A percentile compares a stretch with the other conserved stretches of the same genome.
phyloP scores from a whole-genome alignment of 208 protist genomes.

The Leishmania arabica region DNA sequence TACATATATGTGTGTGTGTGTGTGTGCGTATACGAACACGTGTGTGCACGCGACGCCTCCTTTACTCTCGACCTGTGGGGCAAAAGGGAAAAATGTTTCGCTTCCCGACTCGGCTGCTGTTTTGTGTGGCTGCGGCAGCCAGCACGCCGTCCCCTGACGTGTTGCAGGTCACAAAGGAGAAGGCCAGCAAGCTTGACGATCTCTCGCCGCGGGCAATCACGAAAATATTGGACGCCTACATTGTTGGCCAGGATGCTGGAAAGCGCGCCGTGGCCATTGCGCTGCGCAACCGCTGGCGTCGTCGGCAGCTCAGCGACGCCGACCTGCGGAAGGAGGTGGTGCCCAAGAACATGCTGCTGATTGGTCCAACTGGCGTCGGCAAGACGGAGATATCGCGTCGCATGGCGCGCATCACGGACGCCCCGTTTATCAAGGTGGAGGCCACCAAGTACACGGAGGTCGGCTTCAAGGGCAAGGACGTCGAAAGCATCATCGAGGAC shows the following conservation, averaged over 20 bases:
- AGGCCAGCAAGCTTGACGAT: constrained; percentile 68
- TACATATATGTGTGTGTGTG: neutral
- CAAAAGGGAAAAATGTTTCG: constrained; percentile 53
- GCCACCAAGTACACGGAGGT: constrained; percentile 98
- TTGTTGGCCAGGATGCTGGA: constrained; percentile 95
- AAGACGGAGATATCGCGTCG: constrained; percentile 97
- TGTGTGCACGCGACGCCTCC: neutral
- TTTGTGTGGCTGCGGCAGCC: constrained; percentile 46
- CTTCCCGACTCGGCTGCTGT: constrained; percentile 40
- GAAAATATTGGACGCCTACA: constrained; percentile 93
- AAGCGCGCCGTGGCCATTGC: constrained; percentile 97
- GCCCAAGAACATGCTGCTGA: constrained; percentile 95
- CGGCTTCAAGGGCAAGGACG: constrained; percentile 96
- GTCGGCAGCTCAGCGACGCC: constrained; percentile 76
- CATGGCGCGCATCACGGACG: constrained; percentile 96
- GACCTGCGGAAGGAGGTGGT: constrained; percentile 85
- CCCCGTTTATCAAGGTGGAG: constrained; percentile 98
- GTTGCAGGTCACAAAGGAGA: constrained; percentile 46
- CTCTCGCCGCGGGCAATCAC: constrained; percentile 93
- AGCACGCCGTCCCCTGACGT: constrained; percentile 64
- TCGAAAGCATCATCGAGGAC: constrained; percentile 97
- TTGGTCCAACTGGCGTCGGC: constrained; percentile 93
- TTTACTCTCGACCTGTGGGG: too few species aligned
- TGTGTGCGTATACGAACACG: neutral
- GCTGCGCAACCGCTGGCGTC: constrained; percentile 95